phyloP scores from a whole-genome alignment of 208 protist species.

The Trypanosoma scelopori region DNA sequence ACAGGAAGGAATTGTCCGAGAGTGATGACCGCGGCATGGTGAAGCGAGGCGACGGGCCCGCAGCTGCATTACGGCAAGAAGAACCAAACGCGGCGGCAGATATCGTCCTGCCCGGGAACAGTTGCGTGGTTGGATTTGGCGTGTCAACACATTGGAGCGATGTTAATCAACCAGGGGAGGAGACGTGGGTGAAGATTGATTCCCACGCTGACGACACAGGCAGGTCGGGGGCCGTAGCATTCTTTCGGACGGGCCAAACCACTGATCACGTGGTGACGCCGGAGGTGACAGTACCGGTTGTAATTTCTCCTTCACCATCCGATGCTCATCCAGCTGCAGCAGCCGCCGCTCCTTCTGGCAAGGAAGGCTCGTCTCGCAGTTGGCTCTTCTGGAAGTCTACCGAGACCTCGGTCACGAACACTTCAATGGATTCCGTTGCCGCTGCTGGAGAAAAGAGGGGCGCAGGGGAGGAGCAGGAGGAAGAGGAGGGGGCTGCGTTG shows the following conservation, averaged over 20 bases:
- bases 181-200: too few relatives aligned
- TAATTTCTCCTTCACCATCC: too few relatives aligned
- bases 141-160: too few relatives aligned
- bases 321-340: neutral
- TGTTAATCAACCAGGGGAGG: too few relatives aligned
- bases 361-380: slow-evolving; percentile 8
- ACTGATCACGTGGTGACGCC: too few relatives aligned
- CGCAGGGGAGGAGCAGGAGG: neutral
- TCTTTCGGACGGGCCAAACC: too few relatives aligned
- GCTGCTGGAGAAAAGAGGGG: neutral
- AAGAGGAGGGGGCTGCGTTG: neutral
- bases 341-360: neutral
- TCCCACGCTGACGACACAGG: too few relatives aligned
- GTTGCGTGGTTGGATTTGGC: too few relatives aligned
- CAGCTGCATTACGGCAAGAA: neutral
- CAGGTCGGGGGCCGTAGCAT: too few relatives aligned
- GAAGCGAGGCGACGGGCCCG: neutral
- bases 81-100: neutral
- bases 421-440: neutral
- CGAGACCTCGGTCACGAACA: neutral
- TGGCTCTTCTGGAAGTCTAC: slow-evolving; percentile 17
- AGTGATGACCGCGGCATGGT: neutral
- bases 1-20: neutral
- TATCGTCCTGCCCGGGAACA: too few relatives aligned
- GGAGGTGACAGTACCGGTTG: too few relatives aligned